Evolutionary conservation across 176 grass and related monocot genomes (phyloP).

Genomic region (Eleusine indica): DNA sequence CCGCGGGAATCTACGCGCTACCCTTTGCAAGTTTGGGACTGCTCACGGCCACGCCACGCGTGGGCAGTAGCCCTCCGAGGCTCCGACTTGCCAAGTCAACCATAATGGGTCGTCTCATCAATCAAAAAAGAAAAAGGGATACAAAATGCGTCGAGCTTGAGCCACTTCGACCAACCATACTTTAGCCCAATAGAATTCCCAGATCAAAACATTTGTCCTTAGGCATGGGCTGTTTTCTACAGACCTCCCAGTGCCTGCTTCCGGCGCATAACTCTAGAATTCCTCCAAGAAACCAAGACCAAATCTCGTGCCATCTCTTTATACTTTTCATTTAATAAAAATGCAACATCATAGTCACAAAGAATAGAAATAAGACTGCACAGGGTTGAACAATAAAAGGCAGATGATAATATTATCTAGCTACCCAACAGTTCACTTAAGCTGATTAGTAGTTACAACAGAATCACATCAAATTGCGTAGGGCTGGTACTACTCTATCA

Average conservation of each 20-base stretch:
- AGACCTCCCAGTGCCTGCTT: no score
- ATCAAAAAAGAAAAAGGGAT: no score
- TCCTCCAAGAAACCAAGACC: no score
- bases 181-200: no score
- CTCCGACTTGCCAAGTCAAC: not conserved
- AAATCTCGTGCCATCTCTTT: no score
- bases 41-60: not conserved
- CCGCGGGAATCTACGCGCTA: not conserved
- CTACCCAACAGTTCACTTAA: not conserved
- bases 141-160: no score
- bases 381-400: not conserved
- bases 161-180: no score
- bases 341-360: no score
- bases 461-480: constrained; percentile 20
- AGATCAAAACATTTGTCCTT: no score
- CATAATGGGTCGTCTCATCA: not conserved
- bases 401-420: not conserved
- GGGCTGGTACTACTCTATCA: constrained; percentile 1
- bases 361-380: not conserved
- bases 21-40: not conserved
- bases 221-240: no score
- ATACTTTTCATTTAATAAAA: not conserved
- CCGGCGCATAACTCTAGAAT: no score
- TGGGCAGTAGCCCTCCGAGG: not conserved
- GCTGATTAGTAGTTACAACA: constrained; percentile 17